Base-by-base conservation (phyloP, 2,329 filamentous ascomycete species). In the Hypoxylon sp. region DNA sequence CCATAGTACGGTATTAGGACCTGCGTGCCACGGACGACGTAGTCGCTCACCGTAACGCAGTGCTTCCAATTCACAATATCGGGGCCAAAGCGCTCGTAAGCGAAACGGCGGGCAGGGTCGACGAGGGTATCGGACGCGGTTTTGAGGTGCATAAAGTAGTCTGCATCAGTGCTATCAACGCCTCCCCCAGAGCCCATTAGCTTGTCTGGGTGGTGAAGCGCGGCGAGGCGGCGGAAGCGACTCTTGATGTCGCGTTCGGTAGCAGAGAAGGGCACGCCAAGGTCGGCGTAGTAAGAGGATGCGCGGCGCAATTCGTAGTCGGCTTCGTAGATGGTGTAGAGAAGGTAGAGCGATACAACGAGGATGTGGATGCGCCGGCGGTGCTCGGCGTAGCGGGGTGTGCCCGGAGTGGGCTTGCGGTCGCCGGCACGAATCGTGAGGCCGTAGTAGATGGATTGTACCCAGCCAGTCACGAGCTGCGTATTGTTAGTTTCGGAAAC, bases 281-380 rank as follows among this genome's bases (percentile, higher is more conserved):
- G 87, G 70, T 91, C 87, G 51, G 88, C 84, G 82, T 98, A 98
- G 83, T 92, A 97, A 79, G 93, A 90, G 17, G 91, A 90, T 1
- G 85, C 83, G 48, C 86, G 83, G 70, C 89, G 91, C 29, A 97
- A 86, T 70, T 93, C 90, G 83, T 92, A 90, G 85, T 97, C 93
- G 75, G 94, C 92, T 82, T 98, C 95, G 83, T 94, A 96, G 75
- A 98, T 89, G 51, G 94, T 97, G 85, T 97, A 98, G 71, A 91
- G 82, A 39, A 98, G 92, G 82, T 98, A 99, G 67, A 88, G 82
- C 53, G 91, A 84, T 55, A 98, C 91, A 75, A 98, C 93, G 73
- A 91, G 84, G 77, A 95, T 91, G 79, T 96, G 90, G 78, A 98
- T 95, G 74, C 90, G 88, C 64, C 92, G 92, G 67, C 94, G 91